Base-by-base conservation (phyloP, 441 rosid species). In the Jatropha multifida region DNA sequence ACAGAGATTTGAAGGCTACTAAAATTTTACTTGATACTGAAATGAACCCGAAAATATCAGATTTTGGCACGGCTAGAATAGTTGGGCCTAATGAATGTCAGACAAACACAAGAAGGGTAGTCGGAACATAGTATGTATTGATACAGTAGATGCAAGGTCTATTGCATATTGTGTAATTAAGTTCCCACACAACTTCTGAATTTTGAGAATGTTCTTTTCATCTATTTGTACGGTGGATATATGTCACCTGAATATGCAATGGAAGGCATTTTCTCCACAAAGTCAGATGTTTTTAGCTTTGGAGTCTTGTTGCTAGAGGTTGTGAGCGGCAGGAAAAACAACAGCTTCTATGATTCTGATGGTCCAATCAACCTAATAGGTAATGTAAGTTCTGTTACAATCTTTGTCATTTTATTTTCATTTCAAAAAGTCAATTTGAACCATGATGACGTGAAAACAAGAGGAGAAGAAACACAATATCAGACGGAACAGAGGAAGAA, bases 201-300 rank as follows among this genome's bases (percentile, higher is more conserved):
- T 56, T 56, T 17, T 9, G 7, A 56, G 27, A 56, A n/a, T n/a
- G 27, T 56, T n/a, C 7, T 15, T 56, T 56, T 56, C 20, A 54
- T 12, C 58, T 15, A 17, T 54, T 54, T 17, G 4, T 55, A 20
- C 40, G 58, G 40, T 59, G 54, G 65, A 9, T 71, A 58, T 18
- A 69, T 69, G 65, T 26, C 56, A 23, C 75, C 67, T 9, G 75
- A 72, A 38, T 72, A 72, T 44, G 75, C 56, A 23, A 12, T 64
- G 8, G 11, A 44, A 23, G 75, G 75, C 13, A 42, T 26, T 14
- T 51, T 72, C 40, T 72, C 75, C 1, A 72, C 9, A 10, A 72
- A 72, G 59, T 59, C 75, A 3, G 75, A 72, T 27, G 67, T 60
- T 0, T 72, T 44, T 64, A 44, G 66, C 67, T 70, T 26, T 70